Conservation (phyloP, 2,329 filamentous ascomycete species). For the Colletotrichum theobromicola region DNA sequence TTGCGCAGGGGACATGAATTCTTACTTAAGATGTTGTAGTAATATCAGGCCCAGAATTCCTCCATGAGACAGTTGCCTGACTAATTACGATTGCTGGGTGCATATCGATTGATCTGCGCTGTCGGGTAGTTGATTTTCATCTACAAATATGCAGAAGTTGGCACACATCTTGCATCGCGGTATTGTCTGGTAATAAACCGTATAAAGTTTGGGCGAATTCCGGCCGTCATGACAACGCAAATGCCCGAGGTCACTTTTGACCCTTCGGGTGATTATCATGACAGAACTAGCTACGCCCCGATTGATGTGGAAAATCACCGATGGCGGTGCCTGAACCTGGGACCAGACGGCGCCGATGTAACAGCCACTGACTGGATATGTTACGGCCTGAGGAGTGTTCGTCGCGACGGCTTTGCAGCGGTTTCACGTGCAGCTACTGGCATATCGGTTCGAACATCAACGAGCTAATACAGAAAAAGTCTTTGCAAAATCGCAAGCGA, state of each 20-base stretch:
- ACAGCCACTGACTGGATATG: not conserved
- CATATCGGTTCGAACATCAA: not conserved
- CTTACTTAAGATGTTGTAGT: not conserved
- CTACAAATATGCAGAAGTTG: not conserved
- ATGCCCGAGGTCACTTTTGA: not conserved
- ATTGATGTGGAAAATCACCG: not conserved
- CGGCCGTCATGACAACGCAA: not conserved
- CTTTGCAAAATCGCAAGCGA: no score
- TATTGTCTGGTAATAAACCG: not conserved
- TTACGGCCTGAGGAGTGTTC: not conserved
- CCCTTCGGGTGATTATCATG: not conserved
- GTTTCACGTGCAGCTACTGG: no score
- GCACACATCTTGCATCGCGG: not conserved
- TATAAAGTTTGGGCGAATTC: not conserved
- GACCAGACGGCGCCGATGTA: not conserved
- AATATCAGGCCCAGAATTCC: not conserved
- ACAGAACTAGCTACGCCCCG: not conserved
- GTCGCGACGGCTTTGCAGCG: no score
- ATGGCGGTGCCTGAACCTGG: not conserved
- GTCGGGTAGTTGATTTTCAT: not conserved
- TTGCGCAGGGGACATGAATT: not conserved
- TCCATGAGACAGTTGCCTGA: not conserved
- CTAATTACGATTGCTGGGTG: not conserved
- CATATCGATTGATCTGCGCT: not conserved
- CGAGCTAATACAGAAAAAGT: no score